Conservation (phyloP, 805 yeast genomes). For the Saturnispora serradocipensis region DNA sequence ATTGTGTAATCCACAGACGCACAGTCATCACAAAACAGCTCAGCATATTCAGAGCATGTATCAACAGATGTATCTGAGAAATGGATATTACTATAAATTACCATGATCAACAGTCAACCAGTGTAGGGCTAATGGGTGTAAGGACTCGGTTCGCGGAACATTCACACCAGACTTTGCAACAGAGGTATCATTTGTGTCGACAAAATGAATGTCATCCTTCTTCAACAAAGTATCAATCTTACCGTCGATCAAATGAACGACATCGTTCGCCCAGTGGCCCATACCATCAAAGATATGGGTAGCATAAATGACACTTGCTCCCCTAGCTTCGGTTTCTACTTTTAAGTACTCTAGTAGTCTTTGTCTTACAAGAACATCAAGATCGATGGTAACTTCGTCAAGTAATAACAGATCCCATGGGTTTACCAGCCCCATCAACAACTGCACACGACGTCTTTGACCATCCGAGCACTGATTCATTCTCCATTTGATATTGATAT, state of each 20-base stretch:
- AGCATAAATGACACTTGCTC: conserved; percentile 79
- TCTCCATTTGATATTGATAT: conserved; percentile 82
- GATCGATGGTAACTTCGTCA: conserved; percentile 95
- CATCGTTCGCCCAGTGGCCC: conserved; percentile 79
- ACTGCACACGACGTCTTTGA: conserved; percentile 87
- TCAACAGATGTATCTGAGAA: not conserved
- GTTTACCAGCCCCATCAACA: conserved; percentile 83
- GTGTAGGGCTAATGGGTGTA: conserved; percentile 64
- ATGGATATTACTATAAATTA: not conserved
- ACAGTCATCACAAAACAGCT: not conserved
- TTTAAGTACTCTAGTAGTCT: conserved; percentile 61
- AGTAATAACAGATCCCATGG: conserved; percentile 86
- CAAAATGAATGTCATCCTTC: conserved; percentile 27
- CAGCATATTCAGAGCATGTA: not conserved
- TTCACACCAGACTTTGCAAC: conserved; percentile 10
- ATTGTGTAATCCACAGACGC: not conserved
- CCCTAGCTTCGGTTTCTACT: conserved; percentile 60
- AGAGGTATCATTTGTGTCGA: conserved; percentile 19
- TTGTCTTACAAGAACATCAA: conserved; percentile 85
- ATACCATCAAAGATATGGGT: conserved; percentile 97
- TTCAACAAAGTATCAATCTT: conserved; percentile 31
- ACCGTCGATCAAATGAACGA: conserved; percentile 73
- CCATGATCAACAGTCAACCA: conserved; percentile 38
- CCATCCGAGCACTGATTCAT: conserved; percentile 93
- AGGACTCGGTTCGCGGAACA: conserved; percentile 36